Evolutionary conservation across 2,329 filamentous ascomycete genomes (phyloP).

Genomic region (Epichloe amarillans): DNA sequence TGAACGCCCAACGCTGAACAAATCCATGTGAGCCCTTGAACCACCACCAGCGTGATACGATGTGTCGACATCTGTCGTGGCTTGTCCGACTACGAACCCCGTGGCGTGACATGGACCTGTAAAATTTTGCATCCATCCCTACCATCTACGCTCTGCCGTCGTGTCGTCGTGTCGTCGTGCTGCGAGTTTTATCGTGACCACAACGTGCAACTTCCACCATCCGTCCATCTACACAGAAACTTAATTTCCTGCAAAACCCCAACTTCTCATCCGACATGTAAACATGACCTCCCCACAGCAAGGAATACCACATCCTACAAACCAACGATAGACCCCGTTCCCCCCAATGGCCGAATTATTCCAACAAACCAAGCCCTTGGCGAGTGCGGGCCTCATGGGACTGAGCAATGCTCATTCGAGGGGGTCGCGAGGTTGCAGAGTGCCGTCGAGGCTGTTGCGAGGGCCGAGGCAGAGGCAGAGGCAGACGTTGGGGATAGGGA

Average conservation of each 20-base stretch:
- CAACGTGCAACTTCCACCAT: not conserved
- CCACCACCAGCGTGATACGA: too few relatives aligned
- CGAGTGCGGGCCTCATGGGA: conserved; percentile 39
- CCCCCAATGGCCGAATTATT: not conserved
- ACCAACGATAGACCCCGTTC: too few relatives aligned
- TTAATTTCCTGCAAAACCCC: too few relatives aligned
- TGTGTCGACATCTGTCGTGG: too few relatives aligned
- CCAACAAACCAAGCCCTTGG: conserved; percentile 17
- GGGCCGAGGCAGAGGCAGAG: not conserved
- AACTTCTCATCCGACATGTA: not conserved
- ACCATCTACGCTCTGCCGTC: too few relatives aligned
- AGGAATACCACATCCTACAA: not conserved
- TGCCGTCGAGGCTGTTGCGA: too few relatives aligned
- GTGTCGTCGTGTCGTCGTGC: too few relatives aligned
- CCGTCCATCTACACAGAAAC: not conserved
- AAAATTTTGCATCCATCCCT: too few relatives aligned
- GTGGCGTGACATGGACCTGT: too few relatives aligned
- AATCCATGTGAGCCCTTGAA: not conserved
- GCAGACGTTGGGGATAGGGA: not conserved
- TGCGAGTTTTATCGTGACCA: not conserved
- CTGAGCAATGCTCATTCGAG: conserved; percentile 38
- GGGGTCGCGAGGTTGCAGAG: too few relatives aligned
- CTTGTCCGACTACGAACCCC: too few relatives aligned
- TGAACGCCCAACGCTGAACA: not conserved
- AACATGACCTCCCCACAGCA: too few relatives aligned